Percentiles rank a stretch among this genome's conserved stretches.
These are phyloP conservation scores for Neoboletus magnificus DNA, from an alignment of 768 basidiomycete species.

Conservation along the genomic window DNA sequence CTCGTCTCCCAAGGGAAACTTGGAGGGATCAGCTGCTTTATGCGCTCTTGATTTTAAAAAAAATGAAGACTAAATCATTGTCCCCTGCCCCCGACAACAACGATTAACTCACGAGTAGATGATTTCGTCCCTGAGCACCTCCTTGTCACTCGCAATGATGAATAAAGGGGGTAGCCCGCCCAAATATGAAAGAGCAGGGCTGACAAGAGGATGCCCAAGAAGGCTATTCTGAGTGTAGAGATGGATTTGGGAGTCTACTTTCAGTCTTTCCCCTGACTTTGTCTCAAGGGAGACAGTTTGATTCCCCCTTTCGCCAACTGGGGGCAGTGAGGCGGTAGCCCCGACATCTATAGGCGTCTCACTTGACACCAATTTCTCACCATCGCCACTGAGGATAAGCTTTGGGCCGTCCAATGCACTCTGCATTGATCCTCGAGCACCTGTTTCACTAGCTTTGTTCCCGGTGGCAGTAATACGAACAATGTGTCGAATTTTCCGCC, in stretches of 20 bases:
- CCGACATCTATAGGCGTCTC: constrained; percentile 46
- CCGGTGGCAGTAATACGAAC: constrained; percentile 36
- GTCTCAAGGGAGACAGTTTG: constrained; percentile 47
- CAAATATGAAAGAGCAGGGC: constrained; percentile 75
- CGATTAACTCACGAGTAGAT: constrained; percentile 65
- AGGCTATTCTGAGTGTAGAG: constrained; percentile 81
- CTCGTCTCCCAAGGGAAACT: constrained; percentile 50
- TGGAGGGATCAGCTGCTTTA: constrained; percentile 81
- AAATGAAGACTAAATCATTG: not conserved
- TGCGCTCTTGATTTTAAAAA: constrained; percentile 60
- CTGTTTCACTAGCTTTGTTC: constrained; percentile 2
- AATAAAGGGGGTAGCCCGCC: constrained; percentile 89
- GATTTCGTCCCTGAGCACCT: constrained; percentile 89
- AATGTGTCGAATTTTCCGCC: constrained; percentile 57
- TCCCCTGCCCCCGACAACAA: not conserved
- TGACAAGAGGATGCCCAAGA: constrained; percentile 77
- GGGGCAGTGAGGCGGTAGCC: constrained; percentile 43
- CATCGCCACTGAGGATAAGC: constrained; percentile 4
- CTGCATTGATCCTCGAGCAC: not conserved
- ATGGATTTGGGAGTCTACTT: constrained; percentile 72
- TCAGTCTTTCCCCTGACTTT: constrained; percentile 49
- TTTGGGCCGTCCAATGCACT: constrained; percentile 10
- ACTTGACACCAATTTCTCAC: constrained; percentile 17
- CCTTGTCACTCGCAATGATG: constrained; percentile 83
- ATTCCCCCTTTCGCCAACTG: constrained; percentile 32